Evolutionary conservation across 78 protist species (phyloP), one percentile per base, ranked within the genome.

Genomic region (Tieghemostelium lacteum): DNA sequence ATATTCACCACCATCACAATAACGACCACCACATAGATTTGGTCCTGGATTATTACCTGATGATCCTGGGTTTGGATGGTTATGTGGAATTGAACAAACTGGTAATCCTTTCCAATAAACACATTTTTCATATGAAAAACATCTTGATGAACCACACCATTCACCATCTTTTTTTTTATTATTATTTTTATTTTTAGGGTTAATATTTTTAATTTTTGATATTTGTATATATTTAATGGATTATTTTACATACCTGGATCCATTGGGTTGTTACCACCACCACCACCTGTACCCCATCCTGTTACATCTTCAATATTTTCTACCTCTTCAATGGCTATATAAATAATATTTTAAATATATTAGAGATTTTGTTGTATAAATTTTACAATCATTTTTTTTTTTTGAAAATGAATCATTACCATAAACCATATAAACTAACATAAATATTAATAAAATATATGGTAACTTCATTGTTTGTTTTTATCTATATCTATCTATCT

Each of bases 41-140:
- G n/a, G 60, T 29, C 34, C 42, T 33, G 33, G 36, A 7, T 33
- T 45, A 16, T 50, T 71, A 28, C 22, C 71, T 36, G n/a, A 12
- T 28, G 63, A 19, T 57, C 29, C 16, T 22, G 26, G 33, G 54
- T 49, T 49, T 22, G 26, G 63, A 31, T 63, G 33, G 26, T 31
- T 31, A 34, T 63, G 2, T 19, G 5, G 22, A 31, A 26, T 42
- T 40, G 54, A 26, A 40, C 74, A 67, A 36, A 67, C 40, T 34
- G 17, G n/a, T 29, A 26, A 57, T 16, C 57, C 57, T 40, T 67
- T 14, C 22, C 26, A 20, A 42, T 16, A 40, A 34, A 34, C 55
- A 67, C 74, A 67, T 26, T 49, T 42, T 24, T 49, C 24, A 67
- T 50, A 34, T 40, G 74, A 57, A 26, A 50, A 29, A 67, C 74